Percentiles rank a stretch among this genome's conserved stretches.
Evolutionary conservation across 345 rosid species (phyloP).

Genomic region (Arabidopsis arenosa): DNA sequence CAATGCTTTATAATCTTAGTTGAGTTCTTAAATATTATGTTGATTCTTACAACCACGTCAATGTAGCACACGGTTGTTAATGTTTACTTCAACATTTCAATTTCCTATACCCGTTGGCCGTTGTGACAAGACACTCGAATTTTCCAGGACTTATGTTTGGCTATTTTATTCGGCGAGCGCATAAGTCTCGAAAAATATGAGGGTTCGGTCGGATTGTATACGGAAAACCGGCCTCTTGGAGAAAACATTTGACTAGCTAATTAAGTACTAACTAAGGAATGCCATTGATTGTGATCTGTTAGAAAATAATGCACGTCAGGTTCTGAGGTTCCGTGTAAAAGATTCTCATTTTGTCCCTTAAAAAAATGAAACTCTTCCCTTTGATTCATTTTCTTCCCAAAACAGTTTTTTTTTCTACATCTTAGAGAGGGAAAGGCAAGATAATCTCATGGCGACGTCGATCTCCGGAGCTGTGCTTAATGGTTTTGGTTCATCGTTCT

Average conservation of each 20-base stretch:
- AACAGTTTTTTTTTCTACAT: background rate
- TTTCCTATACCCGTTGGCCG: no score
- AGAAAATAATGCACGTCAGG: constrained; percentile 28
- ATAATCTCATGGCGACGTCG: constrained; percentile 22
- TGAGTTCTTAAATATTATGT: background rate
- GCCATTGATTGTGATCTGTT: background rate
- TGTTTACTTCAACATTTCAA: background rate
- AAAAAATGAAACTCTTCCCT: background rate
- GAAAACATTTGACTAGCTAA: constrained; percentile 2
- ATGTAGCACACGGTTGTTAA: background rate
- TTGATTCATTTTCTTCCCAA: constrained; percentile 1
- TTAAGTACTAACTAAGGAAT: background rate
- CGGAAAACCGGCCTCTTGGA: background rate
- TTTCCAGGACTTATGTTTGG: background rate
- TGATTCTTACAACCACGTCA: background rate
- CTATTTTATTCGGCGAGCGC: background rate
- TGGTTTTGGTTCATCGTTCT: constrained; percentile 31
- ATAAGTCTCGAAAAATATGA: background rate
- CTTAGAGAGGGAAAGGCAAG: background rate
- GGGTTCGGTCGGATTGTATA: no score
- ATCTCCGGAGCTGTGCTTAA: constrained; percentile 35
- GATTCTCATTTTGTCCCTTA: background rate
- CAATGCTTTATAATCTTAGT: background rate
- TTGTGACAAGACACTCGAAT: background rate
- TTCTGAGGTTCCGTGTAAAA: background rate